A percentile compares a stretch with the other conserved stretches of the same genome.
Conservation (phyloP, 1,139 yeast genomes). For the Scheffersomyces segobiensis region DNA sequence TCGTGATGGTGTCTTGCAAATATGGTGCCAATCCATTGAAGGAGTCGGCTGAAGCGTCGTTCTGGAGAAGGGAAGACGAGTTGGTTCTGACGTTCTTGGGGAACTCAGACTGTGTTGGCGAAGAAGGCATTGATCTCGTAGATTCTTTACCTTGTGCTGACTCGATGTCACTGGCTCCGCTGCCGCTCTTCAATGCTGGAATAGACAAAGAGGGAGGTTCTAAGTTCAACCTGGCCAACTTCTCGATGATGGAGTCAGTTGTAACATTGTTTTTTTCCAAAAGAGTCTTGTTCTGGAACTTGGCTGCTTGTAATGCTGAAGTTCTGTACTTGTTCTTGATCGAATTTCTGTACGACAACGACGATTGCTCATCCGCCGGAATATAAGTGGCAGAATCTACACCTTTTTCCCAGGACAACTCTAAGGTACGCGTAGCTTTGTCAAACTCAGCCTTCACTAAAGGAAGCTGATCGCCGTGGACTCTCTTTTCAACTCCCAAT, state of each 20-base stretch:
- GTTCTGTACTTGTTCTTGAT: slow-evolving; percentile 79
- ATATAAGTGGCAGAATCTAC: slow-evolving; percentile 88
- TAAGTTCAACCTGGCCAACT: slow-evolving; percentile 51
- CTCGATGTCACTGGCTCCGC: slow-evolving; percentile 6
- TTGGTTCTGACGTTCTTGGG: slow-evolving; percentile 26
- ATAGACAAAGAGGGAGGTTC: slow-evolving; percentile 50
- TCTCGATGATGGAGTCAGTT: slow-evolving; percentile 45
- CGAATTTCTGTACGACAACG: slow-evolving; percentile 73
- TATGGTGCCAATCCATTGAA: slow-evolving; percentile 53
- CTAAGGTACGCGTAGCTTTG: slow-evolving; percentile 64
- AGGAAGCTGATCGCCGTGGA: slow-evolving; percentile 96
- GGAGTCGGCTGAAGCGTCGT: slow-evolving; percentile 18
- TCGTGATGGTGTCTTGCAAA: slow-evolving; percentile 53
- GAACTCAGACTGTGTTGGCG: slow-evolving; percentile 27
- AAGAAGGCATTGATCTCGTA: slow-evolving; percentile 28
- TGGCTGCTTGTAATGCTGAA: slow-evolving; percentile 70
- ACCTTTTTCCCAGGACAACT: slow-evolving; percentile 89
- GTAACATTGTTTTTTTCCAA: slow-evolving; percentile 32
- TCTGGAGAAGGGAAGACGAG: slow-evolving; percentile 21
- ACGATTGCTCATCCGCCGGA: slow-evolving; percentile 83
- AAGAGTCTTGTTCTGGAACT: slow-evolving; percentile 42
- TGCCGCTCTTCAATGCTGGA: slow-evolving; percentile 27
- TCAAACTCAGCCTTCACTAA: slow-evolving; percentile 90
- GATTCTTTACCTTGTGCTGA: slow-evolving; percentile 5
- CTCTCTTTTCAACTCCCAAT: slow-evolving; percentile 95